These are phyloP conservation scores for Salvia miltiorrhiza DNA, from an alignment of 257 asterid genomes.

Conservation along the genomic window DNA sequence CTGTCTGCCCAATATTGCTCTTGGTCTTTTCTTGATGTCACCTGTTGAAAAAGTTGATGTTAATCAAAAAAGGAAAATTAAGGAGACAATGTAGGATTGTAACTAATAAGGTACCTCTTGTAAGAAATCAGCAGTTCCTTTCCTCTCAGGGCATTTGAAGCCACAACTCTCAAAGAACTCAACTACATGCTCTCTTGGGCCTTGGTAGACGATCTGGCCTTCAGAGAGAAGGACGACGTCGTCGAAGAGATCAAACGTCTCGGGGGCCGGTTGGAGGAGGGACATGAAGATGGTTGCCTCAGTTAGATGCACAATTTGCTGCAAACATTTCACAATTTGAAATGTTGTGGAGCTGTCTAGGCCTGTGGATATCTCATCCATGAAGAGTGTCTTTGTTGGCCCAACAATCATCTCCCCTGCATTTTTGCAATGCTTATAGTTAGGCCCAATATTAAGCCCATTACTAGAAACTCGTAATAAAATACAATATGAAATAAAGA, in stretches of 20 bases:
- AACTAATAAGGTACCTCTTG: constrained; percentile 35
- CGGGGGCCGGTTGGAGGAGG: constrained; percentile 80
- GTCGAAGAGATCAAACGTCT: constrained; percentile 66
- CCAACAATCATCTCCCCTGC: constrained; percentile 79
- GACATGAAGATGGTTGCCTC: constrained; percentile 67
- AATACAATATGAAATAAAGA: not conserved
- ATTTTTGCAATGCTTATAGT: not conserved
- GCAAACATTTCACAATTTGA: constrained; percentile 64
- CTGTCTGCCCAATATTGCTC: constrained; percentile 65
- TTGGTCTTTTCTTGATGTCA: constrained; percentile 68
- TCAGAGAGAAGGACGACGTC: constrained; percentile 61
- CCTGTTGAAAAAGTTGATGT: constrained; percentile 33
- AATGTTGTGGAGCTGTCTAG: constrained; percentile 74
- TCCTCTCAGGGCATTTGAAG: constrained; percentile 69
- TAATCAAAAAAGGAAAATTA: too few relatives aligned
- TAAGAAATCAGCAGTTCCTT: constrained; percentile 59
- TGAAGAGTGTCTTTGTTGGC: constrained; percentile 54
- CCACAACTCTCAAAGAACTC: constrained; percentile 60
- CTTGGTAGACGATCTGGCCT: constrained; percentile 70
- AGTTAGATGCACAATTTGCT: constrained; percentile 59
- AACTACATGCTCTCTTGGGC: constrained; percentile 46
- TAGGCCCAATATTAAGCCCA: not conserved
- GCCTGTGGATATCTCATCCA: constrained; percentile 81
- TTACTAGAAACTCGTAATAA: not conserved
- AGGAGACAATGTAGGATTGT: too few relatives aligned